These are phyloP conservation scores for Kokia cookei DNA, from an alignment of 441 rosid species.

Conservation along the genomic window DNA sequence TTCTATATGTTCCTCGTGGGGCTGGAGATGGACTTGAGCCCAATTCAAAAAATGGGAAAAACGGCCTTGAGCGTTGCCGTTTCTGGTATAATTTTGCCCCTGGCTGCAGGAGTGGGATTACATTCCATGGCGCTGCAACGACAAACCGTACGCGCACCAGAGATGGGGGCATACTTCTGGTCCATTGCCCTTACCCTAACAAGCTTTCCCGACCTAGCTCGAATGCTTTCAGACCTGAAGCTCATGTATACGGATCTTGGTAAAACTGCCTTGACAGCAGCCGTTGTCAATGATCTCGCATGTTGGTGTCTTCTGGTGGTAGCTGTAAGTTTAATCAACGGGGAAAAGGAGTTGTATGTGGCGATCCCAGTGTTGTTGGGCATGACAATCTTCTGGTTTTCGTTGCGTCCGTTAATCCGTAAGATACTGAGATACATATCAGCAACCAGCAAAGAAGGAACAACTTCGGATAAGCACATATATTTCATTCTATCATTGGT, in stretches of 20 bases:
- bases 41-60: slow-evolving; percentile 18
- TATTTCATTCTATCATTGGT: slow-evolving; percentile 25
- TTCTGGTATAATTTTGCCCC: slow-evolving; percentile 26
- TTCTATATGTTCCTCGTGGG: slow-evolving; percentile 47
- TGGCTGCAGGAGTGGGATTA: slow-evolving; percentile 16
- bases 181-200: slow-evolving; percentile 22
- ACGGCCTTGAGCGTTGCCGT: slow-evolving; percentile 24
- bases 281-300: slow-evolving; percentile 17
- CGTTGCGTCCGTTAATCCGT: slow-evolving; percentile 26
- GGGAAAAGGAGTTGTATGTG: neutral
- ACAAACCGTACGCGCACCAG: neutral
- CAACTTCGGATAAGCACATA: slow-evolving; percentile 13
- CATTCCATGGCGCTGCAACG: slow-evolving; percentile 2
- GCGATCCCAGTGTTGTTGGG: slow-evolving; percentile 8
- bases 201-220: slow-evolving; percentile 28
- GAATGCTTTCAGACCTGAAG: slow-evolving; percentile 24
- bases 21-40: slow-evolving; percentile 13
- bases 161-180: slow-evolving; percentile 20
- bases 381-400: slow-evolving; percentile 17
- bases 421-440: slow-evolving; percentile 15
- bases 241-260: slow-evolving; percentile 29
- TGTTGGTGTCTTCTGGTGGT: slow-evolving; percentile 18
- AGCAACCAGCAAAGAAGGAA: neutral
- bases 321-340: slow-evolving; percentile 10
- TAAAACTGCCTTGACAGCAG: slow-evolving; percentile 13